Conservation (phyloP, 139 green algal species). For the Axilococcus clingmanii region DNA sequence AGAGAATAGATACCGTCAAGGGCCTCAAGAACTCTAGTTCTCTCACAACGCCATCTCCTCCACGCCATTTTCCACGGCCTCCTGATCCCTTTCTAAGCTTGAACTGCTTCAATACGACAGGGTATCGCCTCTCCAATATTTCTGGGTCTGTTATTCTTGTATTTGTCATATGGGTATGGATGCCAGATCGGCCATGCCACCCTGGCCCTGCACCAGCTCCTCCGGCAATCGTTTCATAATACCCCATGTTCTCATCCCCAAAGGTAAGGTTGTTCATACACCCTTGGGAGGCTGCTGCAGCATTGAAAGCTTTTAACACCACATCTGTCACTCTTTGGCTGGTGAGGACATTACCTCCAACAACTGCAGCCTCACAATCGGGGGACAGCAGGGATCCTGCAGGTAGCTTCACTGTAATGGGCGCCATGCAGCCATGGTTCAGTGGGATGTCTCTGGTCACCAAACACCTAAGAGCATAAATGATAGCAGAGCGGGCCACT, state of each 20-base stretch:
- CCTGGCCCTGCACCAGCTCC: conserved; percentile 79
- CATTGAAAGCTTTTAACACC: conserved; percentile 82
- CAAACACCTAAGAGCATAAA: conserved; percentile 89
- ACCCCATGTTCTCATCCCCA: conserved; percentile 79
- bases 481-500: conserved; percentile 85
- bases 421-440: conserved; percentile 80
- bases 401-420: conserved; percentile 65
- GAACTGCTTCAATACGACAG: conserved; percentile 81
- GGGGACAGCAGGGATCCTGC: conserved; percentile 38
- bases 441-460: conserved; percentile 85
- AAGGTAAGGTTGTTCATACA: conserved; percentile 99
- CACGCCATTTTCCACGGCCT: conserved; percentile 58
- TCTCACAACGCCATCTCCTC: conserved; percentile 81
- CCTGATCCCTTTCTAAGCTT: conserved; percentile 66
- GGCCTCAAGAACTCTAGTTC: conserved; percentile 84
- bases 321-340: conserved; percentile 95
- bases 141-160: conserved; percentile 94
- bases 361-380: conserved; percentile 59
- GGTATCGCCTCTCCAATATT: conserved; percentile 85
- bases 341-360: conserved; percentile 97
- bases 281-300: conserved; percentile 77
- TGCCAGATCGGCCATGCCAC: conserved; percentile 80
- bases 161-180: conserved; percentile 99
- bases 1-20: conserved; percentile 76
- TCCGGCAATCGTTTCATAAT: conserved; percentile 97